phyloP scores from a whole-genome alignment of 208 protist species.

The Herpetomonas samuelpessoai region DNA sequence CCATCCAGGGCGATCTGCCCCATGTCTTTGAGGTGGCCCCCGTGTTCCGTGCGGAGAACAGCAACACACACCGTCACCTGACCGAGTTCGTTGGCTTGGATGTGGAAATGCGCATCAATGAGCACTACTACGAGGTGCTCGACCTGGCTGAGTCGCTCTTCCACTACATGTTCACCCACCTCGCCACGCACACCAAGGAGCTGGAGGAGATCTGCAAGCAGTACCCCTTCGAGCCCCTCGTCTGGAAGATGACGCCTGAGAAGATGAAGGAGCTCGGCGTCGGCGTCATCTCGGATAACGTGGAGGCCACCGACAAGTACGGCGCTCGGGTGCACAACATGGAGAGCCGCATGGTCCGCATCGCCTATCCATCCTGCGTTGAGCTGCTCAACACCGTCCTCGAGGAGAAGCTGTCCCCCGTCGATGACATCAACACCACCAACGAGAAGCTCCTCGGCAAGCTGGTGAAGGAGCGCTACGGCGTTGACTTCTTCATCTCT shows the following conservation, averaged over 20 bases:
- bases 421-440: constrained; percentile 94
- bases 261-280: constrained; percentile 82
- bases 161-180: constrained; percentile 95
- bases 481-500: constrained; percentile 99
- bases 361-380: constrained; percentile 93
- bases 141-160: constrained; percentile 97
- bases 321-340: constrained; percentile 76
- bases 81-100: constrained; percentile 99
- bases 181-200: constrained; percentile 73
- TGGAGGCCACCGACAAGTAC: constrained; percentile 78
- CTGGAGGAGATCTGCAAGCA: constrained; percentile 87
- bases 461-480: constrained; percentile 98
- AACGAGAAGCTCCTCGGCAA: constrained; percentile 96
- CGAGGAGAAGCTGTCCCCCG: constrained; percentile 74
- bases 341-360: constrained; percentile 80
- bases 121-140: constrained; percentile 99
- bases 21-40: constrained; percentile 96
- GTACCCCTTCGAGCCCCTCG: constrained; percentile 93
- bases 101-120: constrained; percentile 99
- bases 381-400: constrained; percentile 90
- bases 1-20: constrained; percentile 94
- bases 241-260: constrained; percentile 82
- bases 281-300: constrained; percentile 70
- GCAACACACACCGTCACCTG: constrained; percentile 99
- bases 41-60: constrained; percentile 99